These are phyloP conservation scores for Phialocephala subalpina DNA, from an alignment of 2,329 filamentous ascomycete genomes.

Conservation along the genomic window DNA sequence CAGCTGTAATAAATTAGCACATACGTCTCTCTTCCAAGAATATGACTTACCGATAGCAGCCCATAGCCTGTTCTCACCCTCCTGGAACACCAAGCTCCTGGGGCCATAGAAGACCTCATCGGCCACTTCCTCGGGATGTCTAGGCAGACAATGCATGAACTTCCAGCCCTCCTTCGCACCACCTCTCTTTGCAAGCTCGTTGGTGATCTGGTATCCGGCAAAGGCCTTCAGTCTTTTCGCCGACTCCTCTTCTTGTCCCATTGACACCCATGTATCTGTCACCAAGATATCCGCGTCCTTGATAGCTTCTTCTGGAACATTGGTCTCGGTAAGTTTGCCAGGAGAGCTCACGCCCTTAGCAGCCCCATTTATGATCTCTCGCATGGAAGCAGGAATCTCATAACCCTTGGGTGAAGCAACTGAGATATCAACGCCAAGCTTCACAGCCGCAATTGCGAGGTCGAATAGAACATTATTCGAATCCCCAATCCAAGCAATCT, in stretches of 20 bases:
- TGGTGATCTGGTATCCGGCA: slow-evolving; percentile 89
- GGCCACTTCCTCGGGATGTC: slow-evolving; percentile 90
- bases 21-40: background rate
- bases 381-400: slow-evolving; percentile 79
- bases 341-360: slow-evolving; percentile 62
- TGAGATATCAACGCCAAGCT: slow-evolving; percentile 85
- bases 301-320: slow-evolving; percentile 82
- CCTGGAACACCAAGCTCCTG: slow-evolving; percentile 87
- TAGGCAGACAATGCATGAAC: slow-evolving; percentile 98
- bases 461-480: slow-evolving; percentile 98
- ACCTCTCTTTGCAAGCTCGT: slow-evolving; percentile 81
- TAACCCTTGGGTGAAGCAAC: slow-evolving; percentile 90
- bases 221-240: slow-evolving; percentile 82
- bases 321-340: slow-evolving; percentile 78
- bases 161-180: slow-evolving; percentile 91
- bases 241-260: slow-evolving; percentile 93
- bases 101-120: slow-evolving; percentile 94
- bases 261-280: slow-evolving; percentile 97
- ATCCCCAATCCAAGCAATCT: slow-evolving; percentile 95
- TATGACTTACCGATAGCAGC: slow-evolving; percentile 74
- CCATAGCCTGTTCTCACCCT: slow-evolving; percentile 95
- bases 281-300: slow-evolving; percentile 89
- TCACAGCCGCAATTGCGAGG: slow-evolving; percentile 85
- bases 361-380: slow-evolving; percentile 72
- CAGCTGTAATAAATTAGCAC: slow-evolving; percentile 56